Evolutionary conservation across 2,329 filamentous ascomycete species (phyloP).

Genomic region (Fusarium falciforme): DNA sequence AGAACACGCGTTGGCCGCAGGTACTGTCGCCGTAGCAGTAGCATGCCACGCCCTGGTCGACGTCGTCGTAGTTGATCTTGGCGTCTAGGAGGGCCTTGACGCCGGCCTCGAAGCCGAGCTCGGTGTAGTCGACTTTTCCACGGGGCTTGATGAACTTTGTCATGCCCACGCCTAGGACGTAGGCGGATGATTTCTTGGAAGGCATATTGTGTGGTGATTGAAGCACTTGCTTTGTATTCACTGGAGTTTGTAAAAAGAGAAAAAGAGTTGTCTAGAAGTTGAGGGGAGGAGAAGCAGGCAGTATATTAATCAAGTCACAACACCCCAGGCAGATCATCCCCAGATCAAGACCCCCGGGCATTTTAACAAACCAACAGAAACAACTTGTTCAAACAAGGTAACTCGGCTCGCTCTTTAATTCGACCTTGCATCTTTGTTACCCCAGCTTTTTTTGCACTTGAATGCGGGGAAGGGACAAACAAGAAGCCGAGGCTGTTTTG

Average conservation of each 20-base stretch:
- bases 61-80: conserved; percentile 95
- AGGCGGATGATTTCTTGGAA: conserved; percentile 68
- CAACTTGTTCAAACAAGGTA: conserved; percentile 9
- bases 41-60: conserved; percentile 95
- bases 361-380: neutral
- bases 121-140: conserved; percentile 93
- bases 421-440: conserved; percentile 3
- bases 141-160: conserved; percentile 99
- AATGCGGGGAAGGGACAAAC: conserved; percentile 32
- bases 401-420: neutral
- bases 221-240: conserved; percentile 27
- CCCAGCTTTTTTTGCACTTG: conserved; percentile 16
- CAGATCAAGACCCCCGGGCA: conserved; percentile 9
- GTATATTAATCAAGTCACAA: neutral
- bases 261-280: neutral
- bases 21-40: conserved; percentile 98
- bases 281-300: neutral
- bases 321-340: neutral
- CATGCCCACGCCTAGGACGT: conserved; percentile 98
- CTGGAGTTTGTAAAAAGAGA: neutral
- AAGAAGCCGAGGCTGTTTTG: conserved; percentile 28
- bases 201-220: conserved; percentile 52
- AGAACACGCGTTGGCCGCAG: conserved; percentile 95
- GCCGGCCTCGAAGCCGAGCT: conserved; percentile 92
- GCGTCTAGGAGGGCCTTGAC: conserved; percentile 88